Conservation (phyloP, 2,329 filamentous ascomycete genomes). For the Pezicula carpinea region DNA sequence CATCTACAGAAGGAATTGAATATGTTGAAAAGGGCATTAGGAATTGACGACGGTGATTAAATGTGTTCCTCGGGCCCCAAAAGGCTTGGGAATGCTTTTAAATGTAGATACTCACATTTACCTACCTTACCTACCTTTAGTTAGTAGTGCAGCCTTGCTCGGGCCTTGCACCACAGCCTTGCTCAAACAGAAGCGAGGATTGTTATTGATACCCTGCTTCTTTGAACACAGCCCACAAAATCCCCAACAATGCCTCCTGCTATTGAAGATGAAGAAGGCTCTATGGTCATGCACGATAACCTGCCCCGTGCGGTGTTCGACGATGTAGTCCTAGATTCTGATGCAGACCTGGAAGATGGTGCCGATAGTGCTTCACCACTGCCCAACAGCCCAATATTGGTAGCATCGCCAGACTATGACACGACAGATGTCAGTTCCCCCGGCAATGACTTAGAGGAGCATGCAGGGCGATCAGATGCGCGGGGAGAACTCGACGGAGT, state of each 20-base stretch:
- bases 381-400: not conserved
- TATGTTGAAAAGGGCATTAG: constrained; percentile 23
- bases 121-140: too few relatives aligned
- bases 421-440: not conserved
- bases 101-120: not conserved
- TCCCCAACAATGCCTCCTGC: too few relatives aligned
- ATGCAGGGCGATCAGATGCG: not conserved
- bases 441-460: not conserved
- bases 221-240: too few relatives aligned
- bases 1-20: constrained; percentile 26
- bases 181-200: too few relatives aligned
- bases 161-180: too few relatives aligned
- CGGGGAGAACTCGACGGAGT: not conserved
- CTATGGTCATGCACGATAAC: too few relatives aligned
- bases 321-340: not conserved
- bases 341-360: constrained; percentile 9
- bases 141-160: too few relatives aligned
- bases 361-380: not conserved
- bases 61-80: not conserved
- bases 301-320: too few relatives aligned
- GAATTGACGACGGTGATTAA: constrained; percentile 22
- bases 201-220: too few relatives aligned
- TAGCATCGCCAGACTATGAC: not conserved
- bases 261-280: too few relatives aligned
- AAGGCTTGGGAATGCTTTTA: not conserved